These are phyloP conservation scores for Haplographium delicatum DNA, from an alignment of 495 filamentous ascomycete species.

Conservation along the genomic window DNA sequence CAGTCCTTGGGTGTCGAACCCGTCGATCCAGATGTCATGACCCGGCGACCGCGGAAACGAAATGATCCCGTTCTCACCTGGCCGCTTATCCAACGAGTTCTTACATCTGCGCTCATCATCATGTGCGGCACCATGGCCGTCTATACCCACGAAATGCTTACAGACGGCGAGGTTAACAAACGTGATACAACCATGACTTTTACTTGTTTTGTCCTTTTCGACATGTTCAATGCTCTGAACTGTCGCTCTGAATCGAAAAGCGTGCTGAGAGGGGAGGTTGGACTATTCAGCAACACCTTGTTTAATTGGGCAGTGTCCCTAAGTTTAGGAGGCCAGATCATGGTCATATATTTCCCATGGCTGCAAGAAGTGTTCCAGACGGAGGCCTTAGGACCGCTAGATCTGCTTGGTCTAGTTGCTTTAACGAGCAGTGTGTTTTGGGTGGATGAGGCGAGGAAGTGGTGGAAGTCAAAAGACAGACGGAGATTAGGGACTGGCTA, in stretches of 20 bases:
- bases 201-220: conserved; percentile 95
- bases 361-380: conserved; percentile 94
- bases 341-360: conserved; percentile 91
- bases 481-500: conserved; percentile 26
- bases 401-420: conserved; percentile 63
- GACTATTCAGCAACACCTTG: conserved; percentile 78
- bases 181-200: conserved; percentile 99
- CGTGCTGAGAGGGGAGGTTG: conserved; percentile 77
- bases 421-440: conserved; percentile 89
- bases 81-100: conserved; percentile 72
- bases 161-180: conserved; percentile 71
- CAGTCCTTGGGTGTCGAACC: conserved; percentile 96
- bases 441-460: conserved; percentile 90
- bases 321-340: conserved; percentile 75
- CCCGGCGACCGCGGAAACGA: conserved; percentile 76
- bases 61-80: conserved; percentile 82
- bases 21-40: conserved; percentile 93
- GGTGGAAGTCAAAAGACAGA: conserved; percentile 29
- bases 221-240: conserved; percentile 96
- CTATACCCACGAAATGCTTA: conserved; percentile 82
- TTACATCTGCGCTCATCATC: conserved; percentile 84
- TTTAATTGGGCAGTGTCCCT: conserved; percentile 92
- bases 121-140: conserved; percentile 87
- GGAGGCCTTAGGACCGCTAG: conserved; percentile 68
- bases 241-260: conserved; percentile 91